phyloP scores from a whole-genome alignment of 257 asterid species.

The Pogostemon cablin region DNA sequence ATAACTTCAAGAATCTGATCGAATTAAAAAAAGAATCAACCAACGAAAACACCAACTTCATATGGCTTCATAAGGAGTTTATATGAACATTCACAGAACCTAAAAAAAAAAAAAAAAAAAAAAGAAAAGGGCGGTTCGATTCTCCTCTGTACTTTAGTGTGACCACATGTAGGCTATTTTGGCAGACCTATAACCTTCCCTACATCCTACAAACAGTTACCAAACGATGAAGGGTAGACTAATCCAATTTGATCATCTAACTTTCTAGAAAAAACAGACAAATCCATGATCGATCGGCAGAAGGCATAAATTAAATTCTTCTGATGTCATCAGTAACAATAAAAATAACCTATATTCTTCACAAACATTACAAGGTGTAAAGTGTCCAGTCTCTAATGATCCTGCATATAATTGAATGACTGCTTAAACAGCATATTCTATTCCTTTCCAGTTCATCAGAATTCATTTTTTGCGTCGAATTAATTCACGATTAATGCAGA shows the following conservation, averaged over 20 bases:
- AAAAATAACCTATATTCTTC: background rate
- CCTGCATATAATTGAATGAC: background rate
- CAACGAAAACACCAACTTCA: background rate
- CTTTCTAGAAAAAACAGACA: slow-evolving; percentile 10
- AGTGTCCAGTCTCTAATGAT: background rate
- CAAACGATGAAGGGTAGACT: background rate
- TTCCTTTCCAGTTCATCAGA: background rate
- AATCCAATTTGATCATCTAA: slow-evolving; percentile 9
- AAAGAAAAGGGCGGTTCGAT: too few relatives aligned
- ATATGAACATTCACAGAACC: background rate
- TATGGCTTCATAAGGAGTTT: too few relatives aligned
- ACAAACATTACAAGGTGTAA: background rate
- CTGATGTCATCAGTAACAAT: background rate
- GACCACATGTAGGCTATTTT: slow-evolving; percentile 23
- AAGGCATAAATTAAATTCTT: background rate
- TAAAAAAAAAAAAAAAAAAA: too few relatives aligned
- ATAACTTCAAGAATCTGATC: background rate
- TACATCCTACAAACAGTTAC: background rate
- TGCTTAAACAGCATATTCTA: background rate
- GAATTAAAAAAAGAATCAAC: background rate
- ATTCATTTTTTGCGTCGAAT: background rate
- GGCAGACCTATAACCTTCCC: slow-evolving; percentile 24
- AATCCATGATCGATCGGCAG: background rate
- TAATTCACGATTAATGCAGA: background rate
- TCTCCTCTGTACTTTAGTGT: too few relatives aligned